Evolutionary conservation across 257 asterid genomes (phyloP).

Genomic region (Solanum virginianum): DNA sequence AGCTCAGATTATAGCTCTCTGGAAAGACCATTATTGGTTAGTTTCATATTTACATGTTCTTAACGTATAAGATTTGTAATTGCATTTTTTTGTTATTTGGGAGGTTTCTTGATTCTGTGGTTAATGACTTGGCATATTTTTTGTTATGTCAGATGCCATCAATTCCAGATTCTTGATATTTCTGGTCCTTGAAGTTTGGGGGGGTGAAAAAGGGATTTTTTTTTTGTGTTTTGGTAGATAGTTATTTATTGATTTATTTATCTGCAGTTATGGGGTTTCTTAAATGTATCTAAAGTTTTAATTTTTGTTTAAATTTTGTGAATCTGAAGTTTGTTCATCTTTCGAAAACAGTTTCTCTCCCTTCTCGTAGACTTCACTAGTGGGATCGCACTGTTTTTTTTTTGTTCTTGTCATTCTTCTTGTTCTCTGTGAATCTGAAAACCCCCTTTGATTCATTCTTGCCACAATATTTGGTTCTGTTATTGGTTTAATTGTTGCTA

Average conservation of each 20-base stretch:
- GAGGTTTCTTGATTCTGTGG: neutral
- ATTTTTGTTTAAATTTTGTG: neutral
- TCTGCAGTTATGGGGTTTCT: neutral
- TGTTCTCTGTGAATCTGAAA: neutral
- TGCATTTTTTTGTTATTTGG: neutral
- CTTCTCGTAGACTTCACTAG: no score
- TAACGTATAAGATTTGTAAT: neutral
- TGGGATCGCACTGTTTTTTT: neutral
- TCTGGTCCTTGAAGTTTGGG: neutral
- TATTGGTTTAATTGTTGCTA: constrained; percentile 72
- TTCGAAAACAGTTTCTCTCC: no score
- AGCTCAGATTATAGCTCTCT: neutral
- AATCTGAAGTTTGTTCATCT: no score
- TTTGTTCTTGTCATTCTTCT: neutral
- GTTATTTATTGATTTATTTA: neutral
- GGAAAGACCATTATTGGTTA: neutral
- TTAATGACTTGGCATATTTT: neutral
- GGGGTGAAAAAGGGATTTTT: neutral
- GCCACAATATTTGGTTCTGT: constrained; percentile 78
- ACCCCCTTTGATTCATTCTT: neutral
- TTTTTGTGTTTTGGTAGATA: neutral
- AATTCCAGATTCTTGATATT: neutral
- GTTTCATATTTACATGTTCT: neutral
- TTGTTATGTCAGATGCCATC: neutral
- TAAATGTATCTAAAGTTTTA: neutral